A percentile compares a stretch with the other conserved stretches of the same genome.
These are phyloP conservation scores for Mortierella claussenii DNA, from an alignment of 192 early-diverging fungal genomes.

Conservation along the genomic window DNA sequence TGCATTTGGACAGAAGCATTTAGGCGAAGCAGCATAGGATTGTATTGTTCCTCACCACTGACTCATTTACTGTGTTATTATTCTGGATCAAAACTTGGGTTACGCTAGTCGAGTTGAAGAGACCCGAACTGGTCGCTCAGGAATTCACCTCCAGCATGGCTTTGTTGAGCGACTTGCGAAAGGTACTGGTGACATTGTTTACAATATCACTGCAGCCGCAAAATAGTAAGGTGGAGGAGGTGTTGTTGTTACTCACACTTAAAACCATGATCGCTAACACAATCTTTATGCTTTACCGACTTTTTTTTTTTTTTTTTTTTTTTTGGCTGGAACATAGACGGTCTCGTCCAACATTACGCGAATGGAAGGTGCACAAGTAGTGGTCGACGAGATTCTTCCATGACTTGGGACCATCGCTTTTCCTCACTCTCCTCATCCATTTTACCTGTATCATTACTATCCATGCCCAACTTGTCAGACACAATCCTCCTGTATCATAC, in stretches of 20 bases:
- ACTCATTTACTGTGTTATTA: no score
- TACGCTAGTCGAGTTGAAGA: no score
- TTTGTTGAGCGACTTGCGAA: constrained; percentile 26
- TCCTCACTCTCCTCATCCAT: background rate
- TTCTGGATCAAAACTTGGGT: no score
- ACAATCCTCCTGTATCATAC: background rate
- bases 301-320: background rate
- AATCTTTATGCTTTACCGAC: background rate
- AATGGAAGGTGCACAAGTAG: constrained; percentile 48
- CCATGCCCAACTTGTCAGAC: background rate
- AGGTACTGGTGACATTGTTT: no score
- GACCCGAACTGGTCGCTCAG: constrained; percentile 31
- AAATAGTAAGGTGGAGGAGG: no score
- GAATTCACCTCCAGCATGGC: constrained; percentile 36
- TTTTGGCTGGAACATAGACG: constrained; percentile 14
- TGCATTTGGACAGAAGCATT: no score
- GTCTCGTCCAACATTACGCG: constrained; percentile 47
- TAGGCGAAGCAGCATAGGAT: no score
- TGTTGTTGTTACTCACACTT: no score
- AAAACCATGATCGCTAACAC: no score
- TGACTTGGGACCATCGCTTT: background rate
- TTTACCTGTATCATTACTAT: no score
- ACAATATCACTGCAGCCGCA: no score
- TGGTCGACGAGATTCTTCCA: constrained; percentile 47
- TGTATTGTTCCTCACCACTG: no score